Conservation (phyloP, 306 rosid genomes). For the Hippophae rhamnoides region DNA sequence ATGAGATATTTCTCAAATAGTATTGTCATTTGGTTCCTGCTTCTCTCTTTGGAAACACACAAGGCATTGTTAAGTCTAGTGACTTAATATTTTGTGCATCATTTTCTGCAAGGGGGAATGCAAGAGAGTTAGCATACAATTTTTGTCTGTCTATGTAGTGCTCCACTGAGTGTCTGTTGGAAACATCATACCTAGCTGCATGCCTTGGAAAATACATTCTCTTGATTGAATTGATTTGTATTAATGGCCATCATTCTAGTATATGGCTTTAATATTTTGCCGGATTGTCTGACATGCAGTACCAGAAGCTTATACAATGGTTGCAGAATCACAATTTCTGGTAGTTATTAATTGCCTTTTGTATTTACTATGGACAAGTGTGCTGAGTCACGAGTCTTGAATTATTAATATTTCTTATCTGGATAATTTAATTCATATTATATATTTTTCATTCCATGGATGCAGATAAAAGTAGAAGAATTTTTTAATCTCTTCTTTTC, state of each 20-base stretch:
- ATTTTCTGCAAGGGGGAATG: not conserved
- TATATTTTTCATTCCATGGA: constrained; percentile 21
- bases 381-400: too few relatives aligned
- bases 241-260: too few relatives aligned
- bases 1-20: not conserved
- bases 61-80: not conserved
- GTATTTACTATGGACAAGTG: not conserved
- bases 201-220: too few relatives aligned
- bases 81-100: not conserved
- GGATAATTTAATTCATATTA: constrained; percentile 1
- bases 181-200: too few relatives aligned
- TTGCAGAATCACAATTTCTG: constrained; percentile 78
- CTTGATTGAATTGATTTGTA: too few relatives aligned
- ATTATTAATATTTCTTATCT: too few relatives aligned
- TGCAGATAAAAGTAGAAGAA: constrained; percentile 85
- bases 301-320: constrained; percentile 57
- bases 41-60: not conserved
- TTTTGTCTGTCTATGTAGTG: not conserved
- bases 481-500: constrained; percentile 71
- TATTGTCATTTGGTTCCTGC: not conserved
- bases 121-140: not conserved
- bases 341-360: constrained; percentile 31
- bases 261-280: not conserved
- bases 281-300: constrained; percentile 40
- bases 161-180: too few relatives aligned